Percentiles rank a stretch among this genome's conserved stretches.
Conservation (phyloP, 2,329 filamentous ascomycete species). For the Cercospora citrullina region DNA sequence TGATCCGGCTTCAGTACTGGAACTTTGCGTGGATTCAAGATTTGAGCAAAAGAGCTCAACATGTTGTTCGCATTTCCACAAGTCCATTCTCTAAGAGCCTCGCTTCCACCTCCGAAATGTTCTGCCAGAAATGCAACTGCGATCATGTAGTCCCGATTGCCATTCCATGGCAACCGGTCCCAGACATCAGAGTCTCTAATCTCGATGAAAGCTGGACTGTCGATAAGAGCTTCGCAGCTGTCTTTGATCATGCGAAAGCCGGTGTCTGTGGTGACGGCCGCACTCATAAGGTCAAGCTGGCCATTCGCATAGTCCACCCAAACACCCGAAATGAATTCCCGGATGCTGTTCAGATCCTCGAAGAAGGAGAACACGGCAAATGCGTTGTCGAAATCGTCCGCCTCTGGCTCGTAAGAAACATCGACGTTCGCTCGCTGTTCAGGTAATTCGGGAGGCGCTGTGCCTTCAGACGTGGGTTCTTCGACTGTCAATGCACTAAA, state of each 20-base stretch:
- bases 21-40: neutral
- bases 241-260: neutral
- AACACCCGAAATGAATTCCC: neutral
- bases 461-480: neutral
- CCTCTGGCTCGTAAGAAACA: neutral
- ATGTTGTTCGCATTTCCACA: neutral
- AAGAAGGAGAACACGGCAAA: neutral
- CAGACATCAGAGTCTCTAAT: neutral
- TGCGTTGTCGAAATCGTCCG: neutral
- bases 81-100: neutral
- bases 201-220: neutral
- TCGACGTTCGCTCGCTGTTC: neutral
- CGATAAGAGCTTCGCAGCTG: neutral
- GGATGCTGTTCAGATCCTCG: neutral
- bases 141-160: neutral
- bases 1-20: neutral
- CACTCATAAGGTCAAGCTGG: neutral
- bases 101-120: neutral
- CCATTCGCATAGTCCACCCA: neutral
- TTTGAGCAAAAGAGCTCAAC: neutral
- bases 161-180: neutral
- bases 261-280: neutral
- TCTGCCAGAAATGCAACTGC: neutral
- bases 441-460: neutral
- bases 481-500: neutral